These are phyloP conservation scores for Vitis riparia DNA, from an alignment of 164 flowering plant species.

Conservation along the genomic window DNA sequence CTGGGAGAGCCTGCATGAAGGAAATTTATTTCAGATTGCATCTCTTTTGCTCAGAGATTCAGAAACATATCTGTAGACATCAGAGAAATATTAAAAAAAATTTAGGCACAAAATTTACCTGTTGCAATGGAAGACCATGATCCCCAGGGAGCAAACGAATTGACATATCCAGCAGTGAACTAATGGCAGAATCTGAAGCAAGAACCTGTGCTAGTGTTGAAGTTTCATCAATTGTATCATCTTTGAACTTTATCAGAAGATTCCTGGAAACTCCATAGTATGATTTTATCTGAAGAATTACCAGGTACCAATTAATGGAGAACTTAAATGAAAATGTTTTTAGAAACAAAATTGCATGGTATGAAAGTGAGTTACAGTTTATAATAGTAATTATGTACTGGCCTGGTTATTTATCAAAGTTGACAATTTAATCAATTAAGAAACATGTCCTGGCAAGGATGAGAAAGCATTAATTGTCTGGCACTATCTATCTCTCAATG, in stretches of 20 bases:
- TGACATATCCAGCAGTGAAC: constrained; percentile 83
- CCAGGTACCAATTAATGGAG: constrained; percentile 2
- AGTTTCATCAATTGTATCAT: constrained; percentile 89
- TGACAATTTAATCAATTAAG: too few relatives aligned
- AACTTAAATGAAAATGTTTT: neutral
- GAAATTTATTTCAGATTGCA: neutral
- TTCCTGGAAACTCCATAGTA: constrained; percentile 89
- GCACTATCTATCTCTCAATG: too few relatives aligned
- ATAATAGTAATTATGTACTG: neutral
- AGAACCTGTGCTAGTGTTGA: constrained; percentile 73
- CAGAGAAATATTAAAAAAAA: neutral
- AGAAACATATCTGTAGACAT: neutral
- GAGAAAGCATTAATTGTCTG: too few relatives aligned
- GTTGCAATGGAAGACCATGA: constrained; percentile 86
- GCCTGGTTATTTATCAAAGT: too few relatives aligned
- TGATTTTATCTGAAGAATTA: constrained; percentile 59
- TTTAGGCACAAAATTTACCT: constrained; percentile 40
- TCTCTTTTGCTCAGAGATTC: neutral
- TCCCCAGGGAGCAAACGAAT: constrained; percentile 82
- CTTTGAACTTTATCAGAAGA: constrained; percentile 86
- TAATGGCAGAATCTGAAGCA: constrained; percentile 74
- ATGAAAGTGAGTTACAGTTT: neutral
- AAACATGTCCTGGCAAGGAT: too few relatives aligned
- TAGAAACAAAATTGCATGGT: neutral
- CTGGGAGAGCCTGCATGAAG: constrained; percentile 66